Evolutionary conservation across 345 rosid species (phyloP).

Genomic region (Eucalyptus sp.): DNA sequence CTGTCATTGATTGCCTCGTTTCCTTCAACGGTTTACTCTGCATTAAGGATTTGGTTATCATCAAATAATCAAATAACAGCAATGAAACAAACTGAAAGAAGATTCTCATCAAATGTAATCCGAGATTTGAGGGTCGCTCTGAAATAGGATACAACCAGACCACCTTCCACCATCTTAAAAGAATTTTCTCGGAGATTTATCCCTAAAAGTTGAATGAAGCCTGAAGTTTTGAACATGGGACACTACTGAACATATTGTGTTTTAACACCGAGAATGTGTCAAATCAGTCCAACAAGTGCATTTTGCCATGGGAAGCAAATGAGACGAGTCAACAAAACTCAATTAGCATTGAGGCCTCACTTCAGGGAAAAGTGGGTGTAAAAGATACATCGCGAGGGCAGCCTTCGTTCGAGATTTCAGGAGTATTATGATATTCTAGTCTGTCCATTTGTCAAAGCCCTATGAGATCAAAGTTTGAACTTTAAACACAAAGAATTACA

Average conservation of each 20-base stretch:
- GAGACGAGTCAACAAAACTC: background rate
- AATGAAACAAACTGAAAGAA: background rate
- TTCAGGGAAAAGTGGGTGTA: background rate
- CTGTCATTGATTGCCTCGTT: slow-evolving; percentile 29
- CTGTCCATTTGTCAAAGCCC: background rate
- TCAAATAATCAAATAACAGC: background rate
- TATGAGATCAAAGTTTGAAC: background rate
- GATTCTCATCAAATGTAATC: background rate
- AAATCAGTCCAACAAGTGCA: background rate
- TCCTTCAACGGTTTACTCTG: slow-evolving; percentile 58
- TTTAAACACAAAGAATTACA: background rate
- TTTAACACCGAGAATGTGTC: background rate
- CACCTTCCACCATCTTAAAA: background rate
- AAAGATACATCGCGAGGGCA: background rate
- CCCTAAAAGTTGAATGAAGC: background rate
- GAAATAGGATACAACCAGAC: background rate
- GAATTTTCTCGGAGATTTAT: background rate
- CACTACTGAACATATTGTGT: background rate
- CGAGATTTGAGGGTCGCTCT: background rate
- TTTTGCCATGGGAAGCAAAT: background rate
- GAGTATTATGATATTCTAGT: background rate
- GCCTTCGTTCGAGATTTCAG: background rate
- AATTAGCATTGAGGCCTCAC: background rate
- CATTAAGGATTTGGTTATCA: background rate
- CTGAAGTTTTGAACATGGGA: background rate